Conservation (phyloP, 2,329 filamentous ascomycete genomes). For the Talaromyces pinophilus region DNA sequence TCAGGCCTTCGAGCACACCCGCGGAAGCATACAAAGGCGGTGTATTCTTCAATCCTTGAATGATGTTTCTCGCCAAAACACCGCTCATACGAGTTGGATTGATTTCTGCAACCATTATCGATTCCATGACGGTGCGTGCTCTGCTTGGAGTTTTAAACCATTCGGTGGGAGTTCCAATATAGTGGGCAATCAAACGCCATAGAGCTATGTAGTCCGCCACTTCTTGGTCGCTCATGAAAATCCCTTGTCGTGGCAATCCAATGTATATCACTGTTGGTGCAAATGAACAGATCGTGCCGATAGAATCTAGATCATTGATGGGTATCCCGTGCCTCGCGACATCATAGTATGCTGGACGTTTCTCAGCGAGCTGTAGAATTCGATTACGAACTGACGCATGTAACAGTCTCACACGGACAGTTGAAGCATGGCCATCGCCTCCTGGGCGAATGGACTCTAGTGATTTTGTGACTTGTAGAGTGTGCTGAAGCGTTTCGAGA, state of each 20-base stretch:
- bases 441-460: slow-evolving; percentile 67
- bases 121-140: slow-evolving; percentile 67
- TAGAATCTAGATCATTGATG: slow-evolving; percentile 73
- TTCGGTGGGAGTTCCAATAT: slow-evolving; percentile 68
- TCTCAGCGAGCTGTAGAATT: slow-evolving; percentile 61
- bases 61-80: slow-evolving; percentile 73
- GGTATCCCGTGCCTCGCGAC: slow-evolving; percentile 62
- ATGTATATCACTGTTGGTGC: slow-evolving; percentile 68
- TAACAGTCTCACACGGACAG: slow-evolving; percentile 67
- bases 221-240: slow-evolving; percentile 64
- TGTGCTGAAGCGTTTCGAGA: slow-evolving; percentile 74
- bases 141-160: slow-evolving; percentile 58
- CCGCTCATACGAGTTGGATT: slow-evolving; percentile 63
- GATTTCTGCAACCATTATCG: slow-evolving; percentile 66
- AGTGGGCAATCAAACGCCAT: slow-evolving; percentile 72
- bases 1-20: slow-evolving; percentile 67
- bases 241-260: slow-evolving; percentile 70
- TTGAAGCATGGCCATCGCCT: slow-evolving; percentile 65
- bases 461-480: slow-evolving; percentile 68
- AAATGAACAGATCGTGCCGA: slow-evolving; percentile 72
- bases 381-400: slow-evolving; percentile 67
- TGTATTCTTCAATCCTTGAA: slow-evolving; percentile 65
- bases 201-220: slow-evolving; percentile 70
- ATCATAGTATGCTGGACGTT: slow-evolving; percentile 64
- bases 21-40: slow-evolving; percentile 66